Conservation (phyloP, 805 yeast genomes). For the Henningerozyma blattae region DNA sequence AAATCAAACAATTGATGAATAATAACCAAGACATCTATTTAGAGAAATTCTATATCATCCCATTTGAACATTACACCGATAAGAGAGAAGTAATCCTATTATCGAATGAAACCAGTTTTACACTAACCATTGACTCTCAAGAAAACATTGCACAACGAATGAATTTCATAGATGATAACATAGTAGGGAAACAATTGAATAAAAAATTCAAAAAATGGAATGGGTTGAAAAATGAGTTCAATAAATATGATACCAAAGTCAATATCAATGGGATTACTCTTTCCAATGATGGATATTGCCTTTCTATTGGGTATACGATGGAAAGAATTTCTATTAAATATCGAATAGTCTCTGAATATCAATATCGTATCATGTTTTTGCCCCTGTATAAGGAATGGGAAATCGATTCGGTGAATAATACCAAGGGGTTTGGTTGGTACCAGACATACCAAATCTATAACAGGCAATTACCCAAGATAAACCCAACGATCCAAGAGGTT, state of each 20-base stretch:
- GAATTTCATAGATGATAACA: constrained; percentile 9
- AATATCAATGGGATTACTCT: constrained; percentile 18
- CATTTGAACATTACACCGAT: constrained; percentile 4
- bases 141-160: constrained; percentile 7
- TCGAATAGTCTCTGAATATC: constrained; percentile 18
- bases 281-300: constrained; percentile 19
- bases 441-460: constrained; percentile 22
- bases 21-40: constrained; percentile 8
- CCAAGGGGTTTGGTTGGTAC: constrained; percentile 24
- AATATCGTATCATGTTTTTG: constrained; percentile 14
- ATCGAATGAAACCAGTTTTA: constrained; percentile 11
- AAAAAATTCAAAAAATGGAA: constrained; percentile 21
- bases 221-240: constrained; percentile 12
- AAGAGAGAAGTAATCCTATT: constrained; percentile 7
- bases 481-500: not conserved
- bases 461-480: constrained; percentile 12
- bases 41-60: constrained; percentile 13
- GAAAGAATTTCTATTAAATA: constrained; percentile 20
- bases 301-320: constrained; percentile 19
- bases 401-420: constrained; percentile 10
- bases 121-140: constrained; percentile 1
- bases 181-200: constrained; percentile 16
- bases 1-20: constrained; percentile 4
- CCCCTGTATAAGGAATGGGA: constrained; percentile 20
- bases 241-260: constrained; percentile 18